Conservation (phyloP, 2,329 filamentous ascomycete species). For the Fusarium concolor region DNA sequence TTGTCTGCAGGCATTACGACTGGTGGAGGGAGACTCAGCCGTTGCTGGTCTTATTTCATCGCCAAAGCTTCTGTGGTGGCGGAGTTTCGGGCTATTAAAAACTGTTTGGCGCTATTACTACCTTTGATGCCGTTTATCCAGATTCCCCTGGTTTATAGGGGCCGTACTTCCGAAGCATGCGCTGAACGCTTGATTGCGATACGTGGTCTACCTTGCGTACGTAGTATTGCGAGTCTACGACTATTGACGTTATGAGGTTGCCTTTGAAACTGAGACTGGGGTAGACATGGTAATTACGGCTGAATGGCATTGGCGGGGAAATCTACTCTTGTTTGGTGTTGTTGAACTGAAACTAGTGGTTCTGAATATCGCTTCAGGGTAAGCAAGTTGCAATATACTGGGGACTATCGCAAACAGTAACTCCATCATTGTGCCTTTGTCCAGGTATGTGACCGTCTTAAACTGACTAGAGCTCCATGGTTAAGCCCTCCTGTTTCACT, state of each 20-base stretch:
- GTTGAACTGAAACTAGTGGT: background rate
- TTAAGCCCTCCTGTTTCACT: too few relatives aligned
- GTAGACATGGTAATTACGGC: constrained; percentile 5
- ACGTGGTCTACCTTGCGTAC: background rate
- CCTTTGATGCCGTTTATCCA: constrained; percentile 45
- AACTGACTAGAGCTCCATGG: background rate
- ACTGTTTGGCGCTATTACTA: constrained; percentile 37
- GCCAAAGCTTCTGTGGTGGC: constrained; percentile 29
- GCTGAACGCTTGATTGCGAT: background rate
- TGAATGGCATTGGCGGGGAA: background rate
- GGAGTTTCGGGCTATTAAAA: constrained; percentile 33
- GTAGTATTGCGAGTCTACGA: background rate
- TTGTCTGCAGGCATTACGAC: constrained; percentile 11
- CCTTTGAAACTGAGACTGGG: constrained; percentile 2
- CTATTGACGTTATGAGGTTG: background rate
- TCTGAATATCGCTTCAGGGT: background rate
- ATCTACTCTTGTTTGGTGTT: background rate
- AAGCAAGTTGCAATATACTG: background rate
- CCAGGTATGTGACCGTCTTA: background rate
- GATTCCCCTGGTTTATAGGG: constrained; percentile 32
- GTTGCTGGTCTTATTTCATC: constrained; percentile 9
- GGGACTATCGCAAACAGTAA: background rate
- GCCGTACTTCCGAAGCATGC: constrained; percentile 25
- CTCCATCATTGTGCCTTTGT: background rate
- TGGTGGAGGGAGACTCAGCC: constrained; percentile 10